Evolutionary conservation across 179 eudicot genomes (phyloP), one percentile per base, ranked within the genome.

Genomic region (Nepenthes alata): DNA sequence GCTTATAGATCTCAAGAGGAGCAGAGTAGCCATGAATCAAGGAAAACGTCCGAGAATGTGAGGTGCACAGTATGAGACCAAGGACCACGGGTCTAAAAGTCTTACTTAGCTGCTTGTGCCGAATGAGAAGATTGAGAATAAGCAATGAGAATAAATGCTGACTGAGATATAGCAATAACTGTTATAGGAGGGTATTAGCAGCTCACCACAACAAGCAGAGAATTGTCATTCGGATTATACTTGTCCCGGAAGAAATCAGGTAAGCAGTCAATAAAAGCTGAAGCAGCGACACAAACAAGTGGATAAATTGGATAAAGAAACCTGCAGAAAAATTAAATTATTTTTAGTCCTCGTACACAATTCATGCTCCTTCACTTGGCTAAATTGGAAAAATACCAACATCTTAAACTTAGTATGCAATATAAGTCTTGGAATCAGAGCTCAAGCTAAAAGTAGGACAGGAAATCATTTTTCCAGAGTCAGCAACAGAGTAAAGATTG

Each of bases 221-320:
- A 83, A 39, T 71, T 65, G 47, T 73, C 83, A 72, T 70, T 62
- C 57, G 82, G 84, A 59, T 76, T 63, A 67, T 67, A 83, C 63
- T 77, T 82, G 60, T 85, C 95, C 37, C 81, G 74, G 75, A 93
- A 86, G 48, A 89, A 41, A 75, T 89, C 97, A 74, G 98, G 98
- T 67, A 93, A 74, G 77, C 86, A 85, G 59, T 93, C 95, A 67
- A 93, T 80, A 67, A 87, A 83, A 68, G 94, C 95, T 57, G 98
- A 76, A 49, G 98, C 98, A 70, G 97, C 98, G 44, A 93, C 84
- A 75, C 98, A 89, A 38, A 93, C 73, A 44, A 93, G 90, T 49
- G 98, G 97, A 70, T 93, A 93, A 72, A 93, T 83, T 51, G 95
- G 97, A 71, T 93, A 93, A 39, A 93, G 95, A 67, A 93, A 93